Conservation (phyloP, 202 grass and related monocot species). For the Zoysia matrella region DNA sequence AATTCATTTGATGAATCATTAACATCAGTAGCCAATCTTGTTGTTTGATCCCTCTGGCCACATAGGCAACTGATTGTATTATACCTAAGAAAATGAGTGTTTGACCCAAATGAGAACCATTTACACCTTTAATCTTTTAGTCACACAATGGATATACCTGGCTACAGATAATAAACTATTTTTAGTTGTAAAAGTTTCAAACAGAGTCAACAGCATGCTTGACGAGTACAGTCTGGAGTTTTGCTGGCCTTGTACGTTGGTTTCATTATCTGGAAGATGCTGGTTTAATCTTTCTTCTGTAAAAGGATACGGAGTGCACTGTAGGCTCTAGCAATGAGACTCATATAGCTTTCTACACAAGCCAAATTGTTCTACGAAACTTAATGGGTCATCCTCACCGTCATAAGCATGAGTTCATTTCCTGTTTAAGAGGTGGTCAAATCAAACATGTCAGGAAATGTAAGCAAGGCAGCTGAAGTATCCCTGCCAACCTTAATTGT, state of each 20-base stretch:
- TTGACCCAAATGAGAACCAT: background rate
- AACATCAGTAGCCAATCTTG: background rate
- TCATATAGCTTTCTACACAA: background rate
- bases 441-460: conserved; percentile 1
- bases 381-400: background rate
- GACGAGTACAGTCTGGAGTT: background rate
- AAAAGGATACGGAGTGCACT: background rate
- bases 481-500: background rate
- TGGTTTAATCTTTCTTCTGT: background rate
- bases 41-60: background rate
- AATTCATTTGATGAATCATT: background rate
- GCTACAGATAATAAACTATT: background rate
- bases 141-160: background rate
- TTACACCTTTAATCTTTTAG: background rate
- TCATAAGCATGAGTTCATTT: background rate
- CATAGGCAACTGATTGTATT: background rate
- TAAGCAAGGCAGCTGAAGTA: background rate
- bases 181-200: background rate
- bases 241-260: background rate
- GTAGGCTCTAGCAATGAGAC: background rate
- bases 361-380: background rate
- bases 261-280: background rate
- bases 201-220: background rate
- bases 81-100: background rate
- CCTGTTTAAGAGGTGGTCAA: background rate